Conservation (phyloP, 345 rosid genomes). For the Abelmoschus esculentus region DNA sequence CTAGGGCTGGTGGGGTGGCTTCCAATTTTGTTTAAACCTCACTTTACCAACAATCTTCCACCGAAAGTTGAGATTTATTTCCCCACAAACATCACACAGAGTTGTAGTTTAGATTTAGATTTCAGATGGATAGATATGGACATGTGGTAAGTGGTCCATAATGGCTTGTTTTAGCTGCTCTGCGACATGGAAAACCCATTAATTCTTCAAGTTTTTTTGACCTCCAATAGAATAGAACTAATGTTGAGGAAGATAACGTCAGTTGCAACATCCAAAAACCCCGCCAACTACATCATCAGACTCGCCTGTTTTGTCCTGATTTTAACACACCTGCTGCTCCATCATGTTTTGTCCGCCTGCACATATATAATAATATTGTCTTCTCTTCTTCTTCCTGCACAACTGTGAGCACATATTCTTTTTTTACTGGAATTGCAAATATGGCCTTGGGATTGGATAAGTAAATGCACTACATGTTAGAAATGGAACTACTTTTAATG, state of each 20-base stretch:
- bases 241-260: neutral
- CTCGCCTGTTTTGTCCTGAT: too few relatives aligned
- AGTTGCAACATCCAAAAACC: slow-evolving; percentile 4
- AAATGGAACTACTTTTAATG: too few relatives aligned
- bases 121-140: neutral
- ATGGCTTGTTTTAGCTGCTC: neutral
- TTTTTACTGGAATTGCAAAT: neutral
- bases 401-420: neutral
- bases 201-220: neutral
- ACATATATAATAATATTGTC: slow-evolving; percentile 5
- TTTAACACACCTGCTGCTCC: too few relatives aligned
- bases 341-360: neutral
- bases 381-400: neutral
- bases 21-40: neutral
- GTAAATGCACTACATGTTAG: too few relatives aligned
- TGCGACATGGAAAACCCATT: neutral
- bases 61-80: slow-evolving; percentile 6
- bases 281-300: neutral
- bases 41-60: neutral
- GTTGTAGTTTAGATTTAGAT: neutral
- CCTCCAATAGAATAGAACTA: neutral
- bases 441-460: too few relatives aligned
- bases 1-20: neutral
- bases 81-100: neutral
- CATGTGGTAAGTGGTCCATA: slow-evolving; percentile 8